Conservation (phyloP, 257 asterid species). For the Salvia rosmarinus region DNA sequence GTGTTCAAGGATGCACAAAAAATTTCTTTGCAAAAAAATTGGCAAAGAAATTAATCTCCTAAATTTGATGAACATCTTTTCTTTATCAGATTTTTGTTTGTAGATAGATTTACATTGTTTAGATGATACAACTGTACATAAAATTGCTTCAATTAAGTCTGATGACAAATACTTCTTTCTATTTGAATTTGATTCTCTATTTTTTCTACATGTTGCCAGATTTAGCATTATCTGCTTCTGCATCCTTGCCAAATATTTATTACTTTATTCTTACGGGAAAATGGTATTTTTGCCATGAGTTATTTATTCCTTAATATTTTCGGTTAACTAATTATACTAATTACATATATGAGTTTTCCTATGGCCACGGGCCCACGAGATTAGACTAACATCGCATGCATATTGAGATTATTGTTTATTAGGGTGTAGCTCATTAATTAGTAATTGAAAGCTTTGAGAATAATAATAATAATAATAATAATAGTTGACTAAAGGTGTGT, state of each 20-base stretch:
- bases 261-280: too few species aligned
- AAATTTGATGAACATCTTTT: conserved; percentile 4
- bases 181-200: not conserved
- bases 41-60: conserved; percentile 3
- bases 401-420: not conserved
- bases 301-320: too few species aligned
- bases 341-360: not conserved
- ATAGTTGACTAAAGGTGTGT: conserved; percentile 17
- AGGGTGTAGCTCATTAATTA: not conserved
- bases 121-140: conserved; percentile 31
- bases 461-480: not conserved
- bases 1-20: not conserved
- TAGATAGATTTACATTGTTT: not conserved
- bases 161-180: not conserved
- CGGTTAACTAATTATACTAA: not conserved
- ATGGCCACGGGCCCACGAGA: not conserved
- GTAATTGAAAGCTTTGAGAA: not conserved
- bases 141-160: conserved; percentile 16
- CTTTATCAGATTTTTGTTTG: not conserved
- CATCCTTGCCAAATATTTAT: too few species aligned
- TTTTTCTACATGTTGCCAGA: not conserved
- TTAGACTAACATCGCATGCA: not conserved
- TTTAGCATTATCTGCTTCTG: not conserved
- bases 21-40: conserved; percentile 11
- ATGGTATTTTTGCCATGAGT: too few species aligned